A percentile compares a stretch with the other conserved stretches of the same genome.
Evolutionary conservation across 371 early-diverging fungal genomes (phyloP).

Genomic region (Mucor piriformis): DNA sequence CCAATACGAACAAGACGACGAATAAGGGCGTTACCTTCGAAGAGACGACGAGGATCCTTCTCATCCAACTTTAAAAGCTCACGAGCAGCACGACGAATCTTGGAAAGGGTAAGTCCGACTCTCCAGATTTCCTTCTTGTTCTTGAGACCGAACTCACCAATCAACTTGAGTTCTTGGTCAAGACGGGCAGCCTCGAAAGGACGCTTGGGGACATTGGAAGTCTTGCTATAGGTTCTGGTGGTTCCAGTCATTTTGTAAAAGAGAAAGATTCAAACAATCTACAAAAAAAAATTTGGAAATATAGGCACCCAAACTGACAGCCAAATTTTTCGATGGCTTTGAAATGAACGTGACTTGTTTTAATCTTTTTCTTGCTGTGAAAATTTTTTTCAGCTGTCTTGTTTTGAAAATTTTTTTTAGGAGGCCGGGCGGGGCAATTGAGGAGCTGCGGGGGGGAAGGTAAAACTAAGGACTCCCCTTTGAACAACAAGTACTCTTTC

Average conservation of each 20-base stretch:
- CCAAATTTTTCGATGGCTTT: constrained; percentile 16
- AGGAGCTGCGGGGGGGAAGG: background rate
- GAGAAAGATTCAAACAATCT: constrained; percentile 21
- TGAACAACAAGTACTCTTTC: constrained; percentile 21
- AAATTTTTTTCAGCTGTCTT: constrained; percentile 1
- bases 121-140: constrained; percentile 99
- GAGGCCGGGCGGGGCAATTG: background rate
- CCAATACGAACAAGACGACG: constrained; percentile 98
- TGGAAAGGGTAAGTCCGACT: constrained; percentile 95
- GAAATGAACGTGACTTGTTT: constrained; percentile 9
- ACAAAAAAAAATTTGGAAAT: background rate
- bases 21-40: constrained; percentile 99
- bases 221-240: constrained; percentile 79
- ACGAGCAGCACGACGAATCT: constrained; percentile 99
- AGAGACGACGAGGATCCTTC: constrained; percentile 98
- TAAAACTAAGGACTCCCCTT: constrained; percentile 9
- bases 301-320: too few relatives aligned
- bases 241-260: constrained; percentile 47
- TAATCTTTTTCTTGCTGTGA: background rate
- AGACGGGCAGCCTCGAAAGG: constrained; percentile 99
- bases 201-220: constrained; percentile 98
- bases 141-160: constrained; percentile 98
- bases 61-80: constrained; percentile 97
- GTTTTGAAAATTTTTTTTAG: constrained; percentile 10
- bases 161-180: constrained; percentile 98